Evolutionary conservation across 2,329 filamentous ascomycete genomes (phyloP).

Genomic region (Hymenoscyphus fructigenus): DNA sequence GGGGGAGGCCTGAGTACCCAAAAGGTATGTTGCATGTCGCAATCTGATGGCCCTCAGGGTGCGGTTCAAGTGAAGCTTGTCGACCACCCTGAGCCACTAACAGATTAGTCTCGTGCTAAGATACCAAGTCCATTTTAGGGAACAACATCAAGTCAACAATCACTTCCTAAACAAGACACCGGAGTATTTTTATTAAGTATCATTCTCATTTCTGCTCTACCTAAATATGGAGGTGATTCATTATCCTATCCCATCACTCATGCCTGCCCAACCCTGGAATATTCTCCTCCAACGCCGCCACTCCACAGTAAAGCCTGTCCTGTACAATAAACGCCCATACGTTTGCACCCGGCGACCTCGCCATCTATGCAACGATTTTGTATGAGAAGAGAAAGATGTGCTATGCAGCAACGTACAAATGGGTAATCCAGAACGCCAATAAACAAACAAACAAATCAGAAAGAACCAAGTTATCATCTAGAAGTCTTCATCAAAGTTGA

Average conservation of each 20-base stretch:
- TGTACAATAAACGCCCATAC: conserved; percentile 20
- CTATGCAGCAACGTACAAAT: conserved; percentile 26
- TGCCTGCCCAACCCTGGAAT: background rate
- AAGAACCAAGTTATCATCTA: conserved; percentile 51
- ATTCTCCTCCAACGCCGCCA: conserved; percentile 16
- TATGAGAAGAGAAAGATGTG: conserved; percentile 21
- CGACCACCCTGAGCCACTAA: too few relatives aligned
- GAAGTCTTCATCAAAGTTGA: conserved; percentile 96
- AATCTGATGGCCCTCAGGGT: too few relatives aligned
- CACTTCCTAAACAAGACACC: background rate
- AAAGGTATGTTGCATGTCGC: too few relatives aligned
- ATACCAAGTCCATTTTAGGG: too few relatives aligned
- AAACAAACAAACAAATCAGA: conserved; percentile 18
- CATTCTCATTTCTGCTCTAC: conserved; percentile 23
- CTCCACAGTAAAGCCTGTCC: conserved; percentile 20
- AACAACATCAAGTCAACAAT: background rate
- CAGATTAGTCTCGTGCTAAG: too few relatives aligned
- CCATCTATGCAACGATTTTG: conserved; percentile 33
- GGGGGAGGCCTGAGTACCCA: too few relatives aligned
- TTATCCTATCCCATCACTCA: conserved; percentile 13
- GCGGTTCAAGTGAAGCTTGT: too few relatives aligned
- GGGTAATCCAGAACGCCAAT: conserved; percentile 21
- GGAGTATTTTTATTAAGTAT: conserved; percentile 7
- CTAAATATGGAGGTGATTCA: conserved; percentile 1
- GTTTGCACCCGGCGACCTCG: conserved; percentile 31